phyloP scores from a whole-genome alignment of 345 rosid genomes.

The Microthlaspi erraticum region DNA sequence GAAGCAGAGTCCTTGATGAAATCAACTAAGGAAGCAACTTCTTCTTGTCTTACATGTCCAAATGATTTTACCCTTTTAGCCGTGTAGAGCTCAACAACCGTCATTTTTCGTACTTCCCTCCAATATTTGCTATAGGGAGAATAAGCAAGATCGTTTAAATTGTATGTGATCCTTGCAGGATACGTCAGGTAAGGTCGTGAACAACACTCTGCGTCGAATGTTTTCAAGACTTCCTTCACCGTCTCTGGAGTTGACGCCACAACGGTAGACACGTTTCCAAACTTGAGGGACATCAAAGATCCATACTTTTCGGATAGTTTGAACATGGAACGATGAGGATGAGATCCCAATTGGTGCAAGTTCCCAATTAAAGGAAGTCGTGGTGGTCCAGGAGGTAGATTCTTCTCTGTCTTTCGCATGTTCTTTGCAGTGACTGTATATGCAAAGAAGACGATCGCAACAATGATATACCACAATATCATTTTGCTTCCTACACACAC shows the following conservation, averaged over 20 bases:
- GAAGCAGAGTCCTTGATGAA: slow-evolving; percentile 38
- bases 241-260: slow-evolving; percentile 55
- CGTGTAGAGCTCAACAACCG: slow-evolving; percentile 48
- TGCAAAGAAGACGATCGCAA: slow-evolving; percentile 17
- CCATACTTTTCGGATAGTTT: slow-evolving; percentile 52
- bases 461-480: slow-evolving; percentile 30
- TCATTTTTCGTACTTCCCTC: slow-evolving; percentile 48
- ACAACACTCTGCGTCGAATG: slow-evolving; percentile 48
- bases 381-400: slow-evolving; percentile 49
- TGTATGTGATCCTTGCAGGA: slow-evolving; percentile 39
- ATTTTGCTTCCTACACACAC: slow-evolving; percentile 3
- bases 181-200: slow-evolving; percentile 47
- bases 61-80: slow-evolving; percentile 48
- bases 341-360: slow-evolving; percentile 50
- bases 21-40: slow-evolving; percentile 38
- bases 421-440: slow-evolving; percentile 18
- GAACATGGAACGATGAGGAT: slow-evolving; percentile 45
- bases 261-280: slow-evolving; percentile 49
- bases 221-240: slow-evolving; percentile 45
- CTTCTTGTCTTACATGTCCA: slow-evolving; percentile 45
- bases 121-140: slow-evolving; percentile 42
- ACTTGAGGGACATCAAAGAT: slow-evolving; percentile 49
- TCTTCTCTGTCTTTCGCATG: background rate
- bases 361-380: slow-evolving; percentile 52
- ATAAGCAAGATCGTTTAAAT: slow-evolving; percentile 40